Conservation (phyloP, 441 rosid genomes). For the Mallotus repandus region DNA sequence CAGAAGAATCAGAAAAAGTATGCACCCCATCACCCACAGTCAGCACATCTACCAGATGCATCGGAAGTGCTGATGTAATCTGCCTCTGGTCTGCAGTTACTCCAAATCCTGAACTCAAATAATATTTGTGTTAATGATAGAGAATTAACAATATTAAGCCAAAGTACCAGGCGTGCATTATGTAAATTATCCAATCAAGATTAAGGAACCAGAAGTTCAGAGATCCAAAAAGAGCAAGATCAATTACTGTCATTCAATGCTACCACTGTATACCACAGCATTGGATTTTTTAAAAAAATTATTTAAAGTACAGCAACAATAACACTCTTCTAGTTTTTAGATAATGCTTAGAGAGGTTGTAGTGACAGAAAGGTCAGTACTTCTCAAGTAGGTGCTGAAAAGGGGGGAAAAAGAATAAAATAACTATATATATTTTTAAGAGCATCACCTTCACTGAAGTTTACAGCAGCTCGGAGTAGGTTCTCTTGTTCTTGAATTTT, state of each 20-base stretch:
- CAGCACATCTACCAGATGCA: conserved; percentile 78
- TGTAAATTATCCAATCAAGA: conserved; percentile 12
- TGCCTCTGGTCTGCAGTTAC: conserved; percentile 82
- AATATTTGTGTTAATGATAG: conserved; percentile 11
- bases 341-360: conserved; percentile 4
- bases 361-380: neutral
- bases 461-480: conserved; percentile 75
- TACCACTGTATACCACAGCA: neutral
- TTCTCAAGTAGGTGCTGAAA: neutral
- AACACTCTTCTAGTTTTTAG: neutral
- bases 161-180: neutral
- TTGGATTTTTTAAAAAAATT: too few relatives aligned
- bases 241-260: neutral
- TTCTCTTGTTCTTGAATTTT: conserved; percentile 90
- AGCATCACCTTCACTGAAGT: conserved; percentile 69
- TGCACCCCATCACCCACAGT: conserved; percentile 60
- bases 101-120: conserved; percentile 54
- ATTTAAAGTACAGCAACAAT: neutral
- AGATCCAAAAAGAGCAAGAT: neutral
- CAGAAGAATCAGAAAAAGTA: conserved; percentile 54
- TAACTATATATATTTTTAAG: neutral
- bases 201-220: conserved; percentile 7
- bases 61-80: conserved; percentile 72
- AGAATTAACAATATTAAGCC: conserved; percentile 3
- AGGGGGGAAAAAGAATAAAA: neutral